Percentiles rank a stretch among this genome's conserved stretches.
Evolutionary conservation across 352 stramenopile species (phyloP).

Genomic region (Pythium insidiosum): DNA sequence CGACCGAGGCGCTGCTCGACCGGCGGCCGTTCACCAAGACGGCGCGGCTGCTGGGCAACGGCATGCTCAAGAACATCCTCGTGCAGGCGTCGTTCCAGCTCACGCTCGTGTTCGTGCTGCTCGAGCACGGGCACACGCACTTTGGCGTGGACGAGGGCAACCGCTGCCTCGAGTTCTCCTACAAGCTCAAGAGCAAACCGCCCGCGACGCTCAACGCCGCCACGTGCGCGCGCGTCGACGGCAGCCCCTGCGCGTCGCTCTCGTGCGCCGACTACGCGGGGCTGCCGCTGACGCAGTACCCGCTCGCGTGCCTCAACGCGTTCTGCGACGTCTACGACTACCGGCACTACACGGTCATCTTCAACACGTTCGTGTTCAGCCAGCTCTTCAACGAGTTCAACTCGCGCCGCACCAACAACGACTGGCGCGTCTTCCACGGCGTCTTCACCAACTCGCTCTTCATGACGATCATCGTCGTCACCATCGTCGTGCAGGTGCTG

Average conservation of each 20-base stretch:
- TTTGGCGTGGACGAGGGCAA: slow-evolving; percentile 63
- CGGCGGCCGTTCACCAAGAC: slow-evolving; percentile 68
- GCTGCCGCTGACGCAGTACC: slow-evolving; percentile 30
- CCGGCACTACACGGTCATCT: slow-evolving; percentile 95
- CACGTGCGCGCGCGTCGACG: slow-evolving; percentile 38
- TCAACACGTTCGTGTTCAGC: slow-evolving; percentile 98
- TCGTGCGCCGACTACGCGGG: slow-evolving; percentile 51
- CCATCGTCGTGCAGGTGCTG: slow-evolving; percentile 91
- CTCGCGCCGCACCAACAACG: slow-evolving; percentile 86
- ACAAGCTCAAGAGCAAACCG: slow-evolving; percentile 43
- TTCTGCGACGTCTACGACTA: slow-evolving; percentile 66
- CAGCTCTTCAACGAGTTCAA: slow-evolving; percentile 93
- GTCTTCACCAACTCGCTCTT: slow-evolving; percentile 92
- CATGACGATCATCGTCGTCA: slow-evolving; percentile 88
- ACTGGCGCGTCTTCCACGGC: slow-evolving; percentile 93
- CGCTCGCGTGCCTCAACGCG: slow-evolving; percentile 33
- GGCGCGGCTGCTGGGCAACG: slow-evolving; percentile 38
- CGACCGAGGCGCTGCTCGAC: slow-evolving; percentile 53
- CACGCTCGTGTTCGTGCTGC: slow-evolving; percentile 76
- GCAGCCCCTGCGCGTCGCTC: slow-evolving; percentile 34
- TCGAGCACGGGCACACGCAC: slow-evolving; percentile 39
- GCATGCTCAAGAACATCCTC: slow-evolving; percentile 73
- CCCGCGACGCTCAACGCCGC: slow-evolving; percentile 20
- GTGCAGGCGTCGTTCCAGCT: slow-evolving; percentile 74
- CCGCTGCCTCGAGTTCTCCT: slow-evolving; percentile 30